These are phyloP conservation scores for Nakaseomyces uthaithaninus DNA, from an alignment of 1,139 yeast species.

Conservation along the genomic window DNA sequence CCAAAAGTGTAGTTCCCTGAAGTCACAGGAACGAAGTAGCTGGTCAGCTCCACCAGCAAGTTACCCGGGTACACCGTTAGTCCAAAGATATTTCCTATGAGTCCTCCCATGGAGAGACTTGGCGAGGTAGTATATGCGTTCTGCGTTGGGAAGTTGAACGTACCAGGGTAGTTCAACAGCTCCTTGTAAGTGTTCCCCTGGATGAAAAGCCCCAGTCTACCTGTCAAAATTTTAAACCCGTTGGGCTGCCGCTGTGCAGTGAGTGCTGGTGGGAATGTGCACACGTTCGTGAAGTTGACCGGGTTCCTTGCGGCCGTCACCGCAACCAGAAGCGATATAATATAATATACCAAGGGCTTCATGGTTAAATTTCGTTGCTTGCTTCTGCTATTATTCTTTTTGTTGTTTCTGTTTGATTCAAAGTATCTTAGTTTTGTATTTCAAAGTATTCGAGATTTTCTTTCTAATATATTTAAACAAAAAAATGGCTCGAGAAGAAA, in stretches of 20 bases:
- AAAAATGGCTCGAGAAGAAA: too few relatives aligned
- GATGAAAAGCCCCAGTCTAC: neutral
- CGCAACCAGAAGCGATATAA: too few relatives aligned
- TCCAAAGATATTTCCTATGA: too few relatives aligned
- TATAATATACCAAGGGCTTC: too few relatives aligned
- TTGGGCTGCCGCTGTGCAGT: too few relatives aligned
- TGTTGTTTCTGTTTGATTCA: too few relatives aligned
- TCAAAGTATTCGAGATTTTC: too few relatives aligned
- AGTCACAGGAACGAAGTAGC: slow-evolving; percentile 22
- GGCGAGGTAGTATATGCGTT: neutral
- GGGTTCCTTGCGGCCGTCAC: neutral
- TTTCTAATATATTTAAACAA: too few relatives aligned
- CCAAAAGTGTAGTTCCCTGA: slow-evolving; percentile 23
- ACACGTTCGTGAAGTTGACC: neutral
- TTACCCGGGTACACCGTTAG: slow-evolving; percentile 13
- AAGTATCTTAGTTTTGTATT: too few relatives aligned
- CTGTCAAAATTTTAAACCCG: neutral
- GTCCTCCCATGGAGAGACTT: neutral
- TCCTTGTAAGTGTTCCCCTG: neutral
- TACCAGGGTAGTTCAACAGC: neutral
- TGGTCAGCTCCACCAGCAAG: slow-evolving; percentile 21
- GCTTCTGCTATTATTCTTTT: too few relatives aligned
- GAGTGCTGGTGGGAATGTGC: neutral
- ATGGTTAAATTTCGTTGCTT: too few relatives aligned
- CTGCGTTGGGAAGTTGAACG: neutral